Evolutionary conservation across 2,329 filamentous ascomycete species (phyloP).

Genomic region (Fusarium armeniacum): DNA sequence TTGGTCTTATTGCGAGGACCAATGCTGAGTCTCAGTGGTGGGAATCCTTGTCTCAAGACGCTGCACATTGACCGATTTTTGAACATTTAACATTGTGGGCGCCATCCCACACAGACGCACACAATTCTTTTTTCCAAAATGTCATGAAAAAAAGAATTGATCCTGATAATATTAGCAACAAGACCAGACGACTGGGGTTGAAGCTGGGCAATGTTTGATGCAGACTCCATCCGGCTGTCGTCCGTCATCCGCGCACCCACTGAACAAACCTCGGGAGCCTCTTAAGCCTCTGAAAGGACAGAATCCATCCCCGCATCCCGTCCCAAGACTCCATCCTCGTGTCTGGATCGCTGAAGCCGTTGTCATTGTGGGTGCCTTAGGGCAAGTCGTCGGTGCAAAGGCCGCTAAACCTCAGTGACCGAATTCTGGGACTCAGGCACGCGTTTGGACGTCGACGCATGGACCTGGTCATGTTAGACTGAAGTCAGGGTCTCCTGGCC

Average conservation of each 20-base stretch:
- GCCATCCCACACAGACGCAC: constrained; percentile 28
- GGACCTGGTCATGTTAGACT: constrained; percentile 35
- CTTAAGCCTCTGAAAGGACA: constrained; percentile 40
- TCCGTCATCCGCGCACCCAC: constrained; percentile 48
- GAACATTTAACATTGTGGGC: constrained; percentile 40
- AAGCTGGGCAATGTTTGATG: constrained; percentile 41
- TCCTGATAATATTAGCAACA: constrained; percentile 33
- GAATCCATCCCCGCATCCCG: constrained; percentile 45
- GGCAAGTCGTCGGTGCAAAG: constrained; percentile 47
- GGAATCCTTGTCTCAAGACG: constrained; percentile 32
- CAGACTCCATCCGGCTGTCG: constrained; percentile 43
- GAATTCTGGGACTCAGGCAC: constrained; percentile 51
- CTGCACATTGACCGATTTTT: constrained; percentile 34
- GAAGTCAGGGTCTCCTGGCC: constrained; percentile 42
- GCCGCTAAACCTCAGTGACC: constrained; percentile 53
- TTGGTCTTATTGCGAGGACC: constrained; percentile 27
- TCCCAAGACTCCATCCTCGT: constrained; percentile 38
- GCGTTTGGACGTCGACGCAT: constrained; percentile 41
- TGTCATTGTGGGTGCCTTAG: constrained; percentile 53
- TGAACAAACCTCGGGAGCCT: constrained; percentile 20
- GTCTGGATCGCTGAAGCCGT: constrained; percentile 50
- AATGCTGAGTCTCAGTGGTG: constrained; percentile 19
- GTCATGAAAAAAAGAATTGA: constrained; percentile 35
- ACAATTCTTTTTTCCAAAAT: constrained; percentile 30
- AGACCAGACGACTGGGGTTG: constrained; percentile 33